Percentiles rank a stretch among this genome's conserved stretches.
Conservation (phyloP, 2,329 filamentous ascomycete genomes). For the Colletotrichum spaethianum region DNA sequence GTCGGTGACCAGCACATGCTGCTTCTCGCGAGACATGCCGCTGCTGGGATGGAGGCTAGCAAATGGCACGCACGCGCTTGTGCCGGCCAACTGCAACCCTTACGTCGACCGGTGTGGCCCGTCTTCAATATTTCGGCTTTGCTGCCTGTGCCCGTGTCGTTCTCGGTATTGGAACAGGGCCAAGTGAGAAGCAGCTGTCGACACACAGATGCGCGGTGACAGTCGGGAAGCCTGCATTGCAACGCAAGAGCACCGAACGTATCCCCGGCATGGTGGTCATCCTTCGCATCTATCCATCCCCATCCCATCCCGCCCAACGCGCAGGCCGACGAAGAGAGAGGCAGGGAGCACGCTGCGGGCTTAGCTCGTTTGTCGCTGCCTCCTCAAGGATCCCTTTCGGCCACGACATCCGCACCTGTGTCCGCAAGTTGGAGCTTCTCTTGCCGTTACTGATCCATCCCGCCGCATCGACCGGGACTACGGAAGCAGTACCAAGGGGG, state of each 20-base stretch:
- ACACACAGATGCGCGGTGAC: constrained; percentile 17
- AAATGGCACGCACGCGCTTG: constrained; percentile 22
- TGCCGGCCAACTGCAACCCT: constrained; percentile 19
- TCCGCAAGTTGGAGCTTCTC: constrained; percentile 3
- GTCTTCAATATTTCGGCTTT: constrained; percentile 21
- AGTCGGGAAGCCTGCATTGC: constrained; percentile 24
- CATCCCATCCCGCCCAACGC: constrained; percentile 1
- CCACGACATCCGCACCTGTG: constrained; percentile 13
- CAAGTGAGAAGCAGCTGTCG: constrained; percentile 20
- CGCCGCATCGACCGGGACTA: constrained; percentile 24
- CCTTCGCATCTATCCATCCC: background rate
- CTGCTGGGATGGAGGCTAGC: constrained; percentile 15
- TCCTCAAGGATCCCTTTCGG: constrained; percentile 4
- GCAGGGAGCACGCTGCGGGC: constrained; percentile 32
- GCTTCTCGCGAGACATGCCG: constrained; percentile 9
- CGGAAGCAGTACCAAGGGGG: constrained; percentile 10
- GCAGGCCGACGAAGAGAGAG: background rate
- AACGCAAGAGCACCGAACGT: constrained; percentile 14
- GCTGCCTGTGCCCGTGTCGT: constrained; percentile 5
- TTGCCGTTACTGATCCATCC: constrained; percentile 4
- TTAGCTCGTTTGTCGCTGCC: constrained; percentile 16
- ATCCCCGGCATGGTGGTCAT: constrained; percentile 1
- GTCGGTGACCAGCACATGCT: constrained; percentile 13
- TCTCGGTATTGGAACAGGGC: background rate
- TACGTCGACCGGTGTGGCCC: constrained; percentile 27